A percentile compares a stretch with the other conserved stretches of the same genome.
These are phyloP conservation scores for Telfairia occidentalis DNA, from an alignment of 331 rosid genomes.

Conservation along the genomic window DNA sequence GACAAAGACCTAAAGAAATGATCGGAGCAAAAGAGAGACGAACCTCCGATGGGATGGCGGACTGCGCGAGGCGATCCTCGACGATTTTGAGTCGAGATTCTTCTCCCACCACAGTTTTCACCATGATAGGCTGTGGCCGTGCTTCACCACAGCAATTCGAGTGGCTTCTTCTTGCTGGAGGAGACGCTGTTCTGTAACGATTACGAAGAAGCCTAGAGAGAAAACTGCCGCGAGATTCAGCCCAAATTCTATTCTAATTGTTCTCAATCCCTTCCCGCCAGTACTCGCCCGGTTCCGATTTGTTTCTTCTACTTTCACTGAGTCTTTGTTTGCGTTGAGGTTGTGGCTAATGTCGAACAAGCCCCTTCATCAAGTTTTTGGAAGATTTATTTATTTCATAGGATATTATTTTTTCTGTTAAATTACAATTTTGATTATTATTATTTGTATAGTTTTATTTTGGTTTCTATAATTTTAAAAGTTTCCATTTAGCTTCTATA, in stretches of 20 bases:
- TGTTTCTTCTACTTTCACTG: neutral
- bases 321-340: neutral
- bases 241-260: neutral
- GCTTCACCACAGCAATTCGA: neutral
- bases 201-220: neutral
- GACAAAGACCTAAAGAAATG: neutral
- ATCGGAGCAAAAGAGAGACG: neutral
- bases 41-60: constrained; percentile 46
- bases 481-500: too few species aligned
- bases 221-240: neutral
- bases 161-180: neutral
- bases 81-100: constrained; percentile 52
- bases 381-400: too few species aligned
- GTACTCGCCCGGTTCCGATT: neutral
- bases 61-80: constrained; percentile 66
- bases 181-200: too few species aligned
- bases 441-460: too few species aligned
- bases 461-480: too few species aligned
- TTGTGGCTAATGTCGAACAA: neutral
- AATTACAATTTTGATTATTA: too few species aligned
- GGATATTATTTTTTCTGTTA: too few species aligned
- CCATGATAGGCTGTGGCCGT: constrained; percentile 29
- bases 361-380: too few species aligned
- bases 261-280: constrained; percentile 2
- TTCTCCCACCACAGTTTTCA: constrained; percentile 80